Base-by-base conservation (phyloP, 371 early-diverging fungal genomes). In the Dentiscutata heterogama region DNA sequence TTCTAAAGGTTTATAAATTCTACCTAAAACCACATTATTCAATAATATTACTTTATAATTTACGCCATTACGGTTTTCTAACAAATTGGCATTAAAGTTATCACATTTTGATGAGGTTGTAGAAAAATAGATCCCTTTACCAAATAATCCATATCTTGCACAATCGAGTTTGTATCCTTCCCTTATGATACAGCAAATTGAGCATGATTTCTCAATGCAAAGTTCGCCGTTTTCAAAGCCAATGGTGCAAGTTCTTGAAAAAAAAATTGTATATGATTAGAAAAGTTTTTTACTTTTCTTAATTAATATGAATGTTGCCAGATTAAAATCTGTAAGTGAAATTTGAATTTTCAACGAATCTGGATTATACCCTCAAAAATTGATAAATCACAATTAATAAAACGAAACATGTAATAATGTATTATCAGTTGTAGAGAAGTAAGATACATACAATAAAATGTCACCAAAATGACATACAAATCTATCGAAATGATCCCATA, bases 31-130 rank as follows among this genome's bases (percentile, higher is more conserved):
- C 20, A 78, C 64, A 18, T 50, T 63, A 78, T 78, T 78, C 50
- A 78, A 20, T 46, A 78, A 51, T 50, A 78, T 63, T 65, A 35
- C 50, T 78, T 78, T 78, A 78, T 78, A 78, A 10, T 65, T 78
- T 1, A 8, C 14, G 31, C 68, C 79, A 25, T 78, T 53, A 27
- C 6, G 53, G 18, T 2, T 22, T 20, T 29, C 67, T 13, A 53
- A 18, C 18, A 67, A 78, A 2, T 53, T 20, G 6, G 7, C 22
- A 35, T 75, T 75, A 29, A 58, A 78, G 29, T 78, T 67, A 31
- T 78, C 79, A 4, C 67, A 78, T 78, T 78, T 78, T 7, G 79
- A 78, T 50, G 79, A 78, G 22, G 79, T 78, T 8, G 50, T 25
- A 27, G 79, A 78, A 56, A 78, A 78, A 78, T 78, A 78, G 25